phyloP scores from a whole-genome alignment of 169 alveolate genomes.

The Eimeria acervulina region DNA sequence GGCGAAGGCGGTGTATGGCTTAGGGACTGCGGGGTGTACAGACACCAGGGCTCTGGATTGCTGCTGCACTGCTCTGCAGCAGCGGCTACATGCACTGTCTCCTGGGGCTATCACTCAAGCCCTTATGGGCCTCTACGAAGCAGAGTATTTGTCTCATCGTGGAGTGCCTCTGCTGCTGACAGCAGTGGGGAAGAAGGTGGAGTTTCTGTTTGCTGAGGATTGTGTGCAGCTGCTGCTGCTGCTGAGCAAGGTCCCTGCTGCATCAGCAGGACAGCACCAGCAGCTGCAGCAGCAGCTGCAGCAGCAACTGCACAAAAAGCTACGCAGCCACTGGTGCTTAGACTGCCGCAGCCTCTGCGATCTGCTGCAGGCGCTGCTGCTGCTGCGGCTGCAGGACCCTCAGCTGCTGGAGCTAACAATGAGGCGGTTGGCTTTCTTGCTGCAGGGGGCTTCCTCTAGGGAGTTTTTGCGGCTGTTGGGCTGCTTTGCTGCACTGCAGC shows the following conservation, averaged over 20 bases:
- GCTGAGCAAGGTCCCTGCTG: constrained; percentile 37
- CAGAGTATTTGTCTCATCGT: constrained; percentile 82
- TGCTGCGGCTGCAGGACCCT: constrained; percentile 62
- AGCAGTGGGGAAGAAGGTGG: constrained; percentile 48
- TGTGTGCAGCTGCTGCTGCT: constrained; percentile 83
- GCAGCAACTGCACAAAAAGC: constrained; percentile 75
- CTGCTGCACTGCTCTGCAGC: constrained; percentile 66
- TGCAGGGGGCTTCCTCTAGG: constrained; percentile 12
- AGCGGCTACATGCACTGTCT: constrained; percentile 57
- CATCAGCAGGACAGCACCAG: constrained; percentile 2
- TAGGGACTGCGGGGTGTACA: constrained; percentile 80
- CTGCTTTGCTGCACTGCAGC: constrained; percentile 65
- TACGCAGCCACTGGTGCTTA: constrained; percentile 67
- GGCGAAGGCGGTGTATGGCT: constrained; percentile 75
- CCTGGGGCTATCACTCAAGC: constrained; percentile 50
- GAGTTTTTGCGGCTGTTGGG: constrained; percentile 79
- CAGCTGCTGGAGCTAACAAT: constrained; percentile 70
- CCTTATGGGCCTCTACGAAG: constrained; percentile 82
- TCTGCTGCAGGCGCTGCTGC: constrained; percentile 78
- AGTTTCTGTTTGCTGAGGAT: constrained; percentile 77
- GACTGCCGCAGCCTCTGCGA: constrained; percentile 75
- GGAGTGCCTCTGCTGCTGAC: constrained; percentile 66
- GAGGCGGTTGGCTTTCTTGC: constrained; percentile 63
- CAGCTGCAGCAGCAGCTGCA: constrained; percentile 75
- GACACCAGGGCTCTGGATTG: constrained; percentile 53